Evolutionary conservation across 805 yeast species (phyloP).

Genomic region (Yueomyces sp.): DNA sequence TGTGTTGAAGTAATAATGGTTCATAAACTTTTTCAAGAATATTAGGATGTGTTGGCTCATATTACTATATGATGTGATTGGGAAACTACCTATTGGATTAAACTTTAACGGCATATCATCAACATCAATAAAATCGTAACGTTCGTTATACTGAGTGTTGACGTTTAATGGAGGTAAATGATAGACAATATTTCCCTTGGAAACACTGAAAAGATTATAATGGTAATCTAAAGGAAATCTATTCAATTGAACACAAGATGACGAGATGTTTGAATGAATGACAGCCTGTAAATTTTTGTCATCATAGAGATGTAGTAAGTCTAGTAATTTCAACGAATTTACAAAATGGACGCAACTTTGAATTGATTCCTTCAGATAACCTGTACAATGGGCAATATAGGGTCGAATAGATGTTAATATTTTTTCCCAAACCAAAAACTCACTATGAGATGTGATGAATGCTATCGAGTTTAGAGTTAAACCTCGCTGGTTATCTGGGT

Average conservation of each 20-base stretch:
- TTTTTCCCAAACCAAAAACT: conserved; percentile 6
- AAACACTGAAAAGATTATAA: background rate
- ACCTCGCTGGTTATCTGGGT: conserved; percentile 37
- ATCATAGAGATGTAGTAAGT: too few species aligned
- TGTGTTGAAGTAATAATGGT: background rate
- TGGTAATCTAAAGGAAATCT: background rate
- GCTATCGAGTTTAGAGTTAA: conserved; percentile 46
- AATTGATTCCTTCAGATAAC: background rate
- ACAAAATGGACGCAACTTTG: conserved; percentile 13
- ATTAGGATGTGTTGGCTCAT: too few species aligned
- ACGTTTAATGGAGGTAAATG: background rate
- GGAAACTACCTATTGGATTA: background rate
- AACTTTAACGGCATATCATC: background rate
- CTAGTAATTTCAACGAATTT: conserved; percentile 14
- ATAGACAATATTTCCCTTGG: background rate
- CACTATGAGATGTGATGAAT: conserved; percentile 35
- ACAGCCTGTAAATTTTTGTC: background rate
- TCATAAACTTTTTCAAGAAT: background rate
- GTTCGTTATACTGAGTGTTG: background rate
- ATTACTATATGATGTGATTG: background rate
- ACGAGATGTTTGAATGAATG: background rate
- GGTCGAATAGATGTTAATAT: conserved; percentile 15
- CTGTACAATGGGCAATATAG: conserved; percentile 4
- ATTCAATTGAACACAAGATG: background rate
- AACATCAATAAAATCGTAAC: background rate